phyloP scores from a whole-genome alignment of 371 early-diverging fungal genomes.

The Haplosporangium sp. region DNA sequence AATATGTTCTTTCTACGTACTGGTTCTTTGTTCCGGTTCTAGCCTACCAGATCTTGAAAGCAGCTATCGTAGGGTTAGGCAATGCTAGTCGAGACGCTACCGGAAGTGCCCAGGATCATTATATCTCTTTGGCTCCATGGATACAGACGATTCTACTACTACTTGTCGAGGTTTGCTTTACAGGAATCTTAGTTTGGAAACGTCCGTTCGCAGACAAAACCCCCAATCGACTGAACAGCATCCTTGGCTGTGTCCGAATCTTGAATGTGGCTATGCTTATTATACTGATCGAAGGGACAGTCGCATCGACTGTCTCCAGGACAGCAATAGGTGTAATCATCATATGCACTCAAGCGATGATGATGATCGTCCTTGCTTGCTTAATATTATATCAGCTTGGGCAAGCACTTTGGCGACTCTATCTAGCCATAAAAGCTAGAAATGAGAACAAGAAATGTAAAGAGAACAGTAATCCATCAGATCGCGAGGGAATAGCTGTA shows the following conservation, averaged over 20 bases:
- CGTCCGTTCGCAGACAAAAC: constrained; percentile 35
- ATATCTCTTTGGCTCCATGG: constrained; percentile 29
- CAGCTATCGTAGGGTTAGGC: constrained; percentile 50
- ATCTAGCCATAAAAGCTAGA: constrained; percentile 8
- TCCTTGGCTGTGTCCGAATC: constrained; percentile 32
- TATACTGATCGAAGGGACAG: constrained; percentile 27
- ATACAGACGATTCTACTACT: constrained; percentile 35
- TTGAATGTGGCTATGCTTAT: constrained; percentile 40
- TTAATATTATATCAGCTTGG: constrained; percentile 39
- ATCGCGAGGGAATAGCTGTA: constrained; percentile 13
- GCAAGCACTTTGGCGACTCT: constrained; percentile 18
- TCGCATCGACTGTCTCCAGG: constrained; percentile 26
- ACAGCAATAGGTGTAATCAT: constrained; percentile 33
- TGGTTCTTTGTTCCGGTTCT: constrained; percentile 56
- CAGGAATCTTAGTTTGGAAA: constrained; percentile 38
- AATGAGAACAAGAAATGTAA: not conserved
- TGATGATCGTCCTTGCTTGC: constrained; percentile 29
- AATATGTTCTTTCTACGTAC: constrained; percentile 47
- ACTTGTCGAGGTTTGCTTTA: constrained; percentile 32
- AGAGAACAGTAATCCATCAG: constrained; percentile 7
- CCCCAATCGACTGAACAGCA: constrained; percentile 35
- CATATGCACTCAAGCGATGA: constrained; percentile 26
- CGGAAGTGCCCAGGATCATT: not conserved
- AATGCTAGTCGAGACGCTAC: not conserved
- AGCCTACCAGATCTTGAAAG: constrained; percentile 35